Base-by-base conservation (phyloP, 2,329 filamentous ascomycete genomes). In the Trichoderma citrinoviride region DNA sequence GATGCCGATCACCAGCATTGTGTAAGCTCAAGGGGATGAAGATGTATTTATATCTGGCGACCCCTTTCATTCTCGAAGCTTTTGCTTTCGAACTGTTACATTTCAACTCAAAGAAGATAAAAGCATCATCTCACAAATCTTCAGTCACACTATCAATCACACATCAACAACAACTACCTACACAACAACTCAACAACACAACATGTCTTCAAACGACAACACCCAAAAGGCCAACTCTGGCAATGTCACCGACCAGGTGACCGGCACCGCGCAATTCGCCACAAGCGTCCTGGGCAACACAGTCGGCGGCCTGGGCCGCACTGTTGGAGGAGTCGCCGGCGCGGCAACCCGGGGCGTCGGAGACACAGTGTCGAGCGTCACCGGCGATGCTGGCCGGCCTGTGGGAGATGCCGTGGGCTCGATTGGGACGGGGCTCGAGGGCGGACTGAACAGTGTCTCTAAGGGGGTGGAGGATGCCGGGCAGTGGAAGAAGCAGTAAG, bases 401-500 rank as follows among this genome's bases (percentile, higher is more conserved):
- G 71, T 88, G 1, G 85, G 85, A 7, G 82, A 88, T 69, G 84
- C 80, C 2, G 64, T 88, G 14, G 78, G 80, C 7, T 83, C 80
- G 68, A 71, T 85, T 7, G 83, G 83, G 6, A 81, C 78, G 1
- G 85, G 85, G 0, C 68, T 88, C 2, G 79, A 87, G 75, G 77
- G 79, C 50, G 86, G 83, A 1, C 73, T 79, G 43, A 76, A 77
- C 49, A 76, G 74, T 53, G 77, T 86, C 2, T 80, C 81, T 15
- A 80, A 83, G 74, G 84, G 85, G 0, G 80, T 84, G 7, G 84
- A 87, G 75, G 77, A 86, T 70, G 85, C 85, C 12, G 85, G 85
- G 3, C 75, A 86, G 71, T 86, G 84, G 83, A 83, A 83, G 76
- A 78, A 75, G 66, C 67, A 73, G 67, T 72, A 68, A 70, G n/a